Conservation (phyloP, 495 filamentous ascomycete genomes). For the Daldinia caldariorum region DNA sequence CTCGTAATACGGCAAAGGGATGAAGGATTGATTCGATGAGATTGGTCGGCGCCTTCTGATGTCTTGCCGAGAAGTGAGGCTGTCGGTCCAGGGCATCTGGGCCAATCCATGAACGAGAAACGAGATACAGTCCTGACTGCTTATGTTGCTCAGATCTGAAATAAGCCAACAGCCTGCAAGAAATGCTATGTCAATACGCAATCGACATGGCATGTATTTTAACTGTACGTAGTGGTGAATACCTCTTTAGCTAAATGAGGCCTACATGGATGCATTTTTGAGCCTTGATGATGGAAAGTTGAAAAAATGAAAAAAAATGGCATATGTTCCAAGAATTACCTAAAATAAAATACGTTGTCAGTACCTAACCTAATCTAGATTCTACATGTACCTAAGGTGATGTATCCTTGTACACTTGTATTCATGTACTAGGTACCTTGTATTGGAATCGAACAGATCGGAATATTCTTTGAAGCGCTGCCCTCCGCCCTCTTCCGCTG, state of each 20-base stretch:
- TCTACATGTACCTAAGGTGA: too few species aligned
- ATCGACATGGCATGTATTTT: not conserved
- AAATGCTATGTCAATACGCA: conserved; percentile 6
- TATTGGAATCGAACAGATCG: conserved; percentile 14
- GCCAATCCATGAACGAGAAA: conserved; percentile 37
- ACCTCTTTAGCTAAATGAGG: too few species aligned
- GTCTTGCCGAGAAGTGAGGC: conserved; percentile 51
- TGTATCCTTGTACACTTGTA: not conserved
- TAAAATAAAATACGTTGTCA: too few species aligned
- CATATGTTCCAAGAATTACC: too few species aligned
- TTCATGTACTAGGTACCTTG: not conserved
- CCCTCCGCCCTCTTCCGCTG: not conserved
- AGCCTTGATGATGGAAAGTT: not conserved
- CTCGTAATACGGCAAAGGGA: conserved; percentile 49
- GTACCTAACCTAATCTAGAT: too few species aligned
- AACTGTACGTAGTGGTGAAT: not conserved
- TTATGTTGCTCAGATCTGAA: conserved; percentile 25
- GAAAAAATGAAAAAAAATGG: not conserved
- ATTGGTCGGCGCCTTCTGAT: conserved; percentile 42
- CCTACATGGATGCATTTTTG: not conserved
- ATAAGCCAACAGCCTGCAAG: conserved; percentile 34
- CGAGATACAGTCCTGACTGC: conserved; percentile 19
- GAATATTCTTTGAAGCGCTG: conserved; percentile 37
- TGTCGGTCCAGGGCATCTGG: conserved; percentile 44
- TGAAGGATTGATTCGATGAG: conserved; percentile 35